Evolutionary conservation across 352 stramenopile genomes (phyloP).

Genomic region (Pythium monospermum): DNA sequence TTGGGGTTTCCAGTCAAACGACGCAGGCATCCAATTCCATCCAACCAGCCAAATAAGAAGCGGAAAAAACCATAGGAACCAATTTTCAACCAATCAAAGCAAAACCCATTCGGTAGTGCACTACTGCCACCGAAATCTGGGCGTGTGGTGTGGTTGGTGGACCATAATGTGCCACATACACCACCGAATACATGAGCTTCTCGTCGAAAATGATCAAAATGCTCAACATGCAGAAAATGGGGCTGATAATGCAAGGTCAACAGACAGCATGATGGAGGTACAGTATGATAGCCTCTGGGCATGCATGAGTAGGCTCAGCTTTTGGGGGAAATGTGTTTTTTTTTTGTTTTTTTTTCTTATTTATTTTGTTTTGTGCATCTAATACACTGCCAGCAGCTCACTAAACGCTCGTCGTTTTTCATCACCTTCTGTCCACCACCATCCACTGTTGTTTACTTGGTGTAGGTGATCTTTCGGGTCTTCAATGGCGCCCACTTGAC

Average conservation of each 20-base stretch:
- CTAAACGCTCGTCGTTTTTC: conserved; percentile 14
- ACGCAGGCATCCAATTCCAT: conserved; percentile 32
- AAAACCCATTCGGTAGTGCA: conserved; percentile 12
- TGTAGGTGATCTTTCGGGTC: conserved; percentile 98
- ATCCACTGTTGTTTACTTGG: conserved; percentile 75
- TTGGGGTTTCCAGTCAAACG: conserved; percentile 27
- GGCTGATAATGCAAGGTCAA: too few species aligned
- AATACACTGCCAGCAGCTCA: conserved; percentile 25
- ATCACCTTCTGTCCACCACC: conserved; percentile 11
- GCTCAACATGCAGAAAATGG: too few species aligned
- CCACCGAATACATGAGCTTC: too few species aligned
- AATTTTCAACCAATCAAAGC: not conserved
- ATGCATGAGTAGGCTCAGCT: too few species aligned
- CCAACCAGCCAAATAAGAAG: conserved; percentile 24
- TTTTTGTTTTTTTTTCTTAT: too few species aligned
- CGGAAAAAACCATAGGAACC: conserved; percentile 22
- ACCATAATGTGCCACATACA: not conserved
- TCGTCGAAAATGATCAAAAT: too few species aligned
- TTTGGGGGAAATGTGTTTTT: too few species aligned
- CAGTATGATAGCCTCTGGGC: too few species aligned
- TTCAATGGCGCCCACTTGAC: conserved; percentile 97
- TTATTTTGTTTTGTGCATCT: too few species aligned
- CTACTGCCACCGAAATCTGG: conserved; percentile 17
- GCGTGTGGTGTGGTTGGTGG: conserved; percentile 5
- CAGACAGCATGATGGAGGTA: too few species aligned